Conservation (phyloP, 169 alveolate genomes). For the Blepharisma undulans region DNA sequence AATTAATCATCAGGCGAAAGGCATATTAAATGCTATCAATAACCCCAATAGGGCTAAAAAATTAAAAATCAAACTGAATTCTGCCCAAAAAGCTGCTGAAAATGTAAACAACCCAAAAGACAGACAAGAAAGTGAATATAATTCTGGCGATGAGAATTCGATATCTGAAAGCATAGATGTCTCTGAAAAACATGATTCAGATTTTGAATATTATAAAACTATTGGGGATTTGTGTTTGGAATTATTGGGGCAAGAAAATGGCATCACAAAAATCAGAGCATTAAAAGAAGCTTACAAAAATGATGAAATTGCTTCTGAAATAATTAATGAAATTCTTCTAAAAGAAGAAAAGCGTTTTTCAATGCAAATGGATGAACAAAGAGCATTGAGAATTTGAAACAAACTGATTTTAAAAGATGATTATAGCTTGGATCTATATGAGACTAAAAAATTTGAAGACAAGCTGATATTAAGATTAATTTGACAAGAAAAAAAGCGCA, state of each 20-base stretch:
- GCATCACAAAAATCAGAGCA: background rate
- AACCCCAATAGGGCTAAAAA: background rate
- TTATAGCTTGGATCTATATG: background rate
- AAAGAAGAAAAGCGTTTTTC: background rate
- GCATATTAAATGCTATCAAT: too few species aligned
- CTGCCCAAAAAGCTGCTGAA: background rate
- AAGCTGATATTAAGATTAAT: background rate
- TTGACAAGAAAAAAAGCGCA: background rate
- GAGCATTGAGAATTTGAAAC: background rate
- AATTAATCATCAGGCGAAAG: background rate
- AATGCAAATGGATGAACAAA: background rate
- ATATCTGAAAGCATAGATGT: background rate
- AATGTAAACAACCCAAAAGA: too few species aligned
- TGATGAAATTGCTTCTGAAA: background rate
- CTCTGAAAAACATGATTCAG: background rate
- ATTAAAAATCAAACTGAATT: background rate
- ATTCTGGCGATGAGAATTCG: too few species aligned
- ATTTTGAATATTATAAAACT: too few species aligned
- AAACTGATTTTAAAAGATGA: background rate
- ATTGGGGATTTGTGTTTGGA: background rate
- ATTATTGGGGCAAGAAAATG: background rate
- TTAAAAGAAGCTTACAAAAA: background rate
- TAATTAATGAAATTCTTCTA: background rate
- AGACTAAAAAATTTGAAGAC: background rate
- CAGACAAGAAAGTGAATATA: too few species aligned